These are phyloP conservation scores for Cerrena zonata DNA, from an alignment of 1,284 basidiomycete species.

Conservation along the genomic window DNA sequence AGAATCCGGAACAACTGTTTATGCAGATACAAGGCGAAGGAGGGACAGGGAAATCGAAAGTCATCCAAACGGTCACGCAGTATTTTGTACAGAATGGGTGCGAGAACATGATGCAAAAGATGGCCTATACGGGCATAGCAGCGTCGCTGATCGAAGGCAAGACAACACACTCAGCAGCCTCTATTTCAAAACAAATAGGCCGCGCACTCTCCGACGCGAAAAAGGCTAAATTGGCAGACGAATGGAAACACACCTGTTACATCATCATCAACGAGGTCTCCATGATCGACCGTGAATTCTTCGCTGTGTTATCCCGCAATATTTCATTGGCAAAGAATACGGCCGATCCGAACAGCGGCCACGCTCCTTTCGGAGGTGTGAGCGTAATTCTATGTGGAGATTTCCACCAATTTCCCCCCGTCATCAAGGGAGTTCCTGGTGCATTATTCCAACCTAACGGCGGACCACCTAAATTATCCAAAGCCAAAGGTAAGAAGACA, in stretches of 20 bases:
- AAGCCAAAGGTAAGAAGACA: too few relatives aligned
- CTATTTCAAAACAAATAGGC: constrained; percentile 11
- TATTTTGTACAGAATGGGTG: constrained; percentile 16
- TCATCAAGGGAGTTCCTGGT: constrained; percentile 13
- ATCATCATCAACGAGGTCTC: constrained; percentile 32
- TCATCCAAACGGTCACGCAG: constrained; percentile 30
- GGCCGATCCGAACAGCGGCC: too few relatives aligned
- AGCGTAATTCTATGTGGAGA: constrained; percentile 36
- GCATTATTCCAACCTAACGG: constrained; percentile 21
- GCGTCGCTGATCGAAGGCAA: constrained; percentile 30
- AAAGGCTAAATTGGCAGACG: constrained; percentile 6
- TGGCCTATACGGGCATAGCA: constrained; percentile 32
- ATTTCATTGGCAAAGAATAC: constrained; percentile 17
- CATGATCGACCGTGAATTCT: constrained; percentile 27
- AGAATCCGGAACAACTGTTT: constrained; percentile 19
- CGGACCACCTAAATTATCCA: too few relatives aligned
- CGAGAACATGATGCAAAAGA: constrained; percentile 20
- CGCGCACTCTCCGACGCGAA: constrained; percentile 4
- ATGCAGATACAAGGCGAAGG: constrained; percentile 33
- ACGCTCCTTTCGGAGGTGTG: constrained; percentile 34
- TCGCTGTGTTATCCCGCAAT: constrained; percentile 21
- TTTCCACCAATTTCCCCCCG: constrained; percentile 38
- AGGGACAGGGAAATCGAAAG: constrained; percentile 33
- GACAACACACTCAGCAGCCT: constrained; percentile 20
- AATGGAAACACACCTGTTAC: constrained; percentile 22